Evolutionary conservation across 192 early-diverging fungal genomes (phyloP), one percentile per base, ranked within the genome.

Genomic region (Backusella morwellensis): DNA sequence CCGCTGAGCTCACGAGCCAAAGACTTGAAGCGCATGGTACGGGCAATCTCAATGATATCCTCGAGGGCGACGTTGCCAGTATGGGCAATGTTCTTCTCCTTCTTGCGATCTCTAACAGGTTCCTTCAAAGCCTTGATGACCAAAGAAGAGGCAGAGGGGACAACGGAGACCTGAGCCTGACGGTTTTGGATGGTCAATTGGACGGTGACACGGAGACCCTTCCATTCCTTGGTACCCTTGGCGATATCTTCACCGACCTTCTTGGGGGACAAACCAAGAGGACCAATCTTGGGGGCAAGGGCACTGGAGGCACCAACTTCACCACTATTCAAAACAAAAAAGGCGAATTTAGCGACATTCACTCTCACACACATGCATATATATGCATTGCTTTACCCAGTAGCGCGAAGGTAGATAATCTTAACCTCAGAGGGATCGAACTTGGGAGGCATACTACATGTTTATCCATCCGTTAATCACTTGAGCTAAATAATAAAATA

Each of bases 31-130:
- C 93, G 92, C 94, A 98, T 96, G 83, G 89, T 94, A 81, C 94
- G 94, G 81, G 97, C 97, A 83, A 99, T 89, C 77, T 97, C 95
- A 79, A 97, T 92, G 74, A 99, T 90, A 74, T 95, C 92, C 85
- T 97, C 92, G 44, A 99, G 83, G 67, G 94, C 86, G 81, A 98
- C 87, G 92, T 98, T 98, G 78, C 97, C 97, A 81, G 83, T 88
- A 91, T 98, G 97, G 87, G 96, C 91, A 85, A 98, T 97, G 93
- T 99, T 99, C 94, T 99, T 99, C 88, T 99, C 97, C 95, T 99
- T 99, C 93, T 99, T 99, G 85, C 91, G 88, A 85, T 99, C 97
- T 75, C 97, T 88, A 23, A 91, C 90, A 66, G 96, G 93, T 90
- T 99, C 97, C 91, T 97, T 98, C 70, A 99, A 88, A 76, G 97